Evolutionary conservation across 148 eudicot genomes (phyloP).

Genomic region (Heliamphora exappendiculata): DNA sequence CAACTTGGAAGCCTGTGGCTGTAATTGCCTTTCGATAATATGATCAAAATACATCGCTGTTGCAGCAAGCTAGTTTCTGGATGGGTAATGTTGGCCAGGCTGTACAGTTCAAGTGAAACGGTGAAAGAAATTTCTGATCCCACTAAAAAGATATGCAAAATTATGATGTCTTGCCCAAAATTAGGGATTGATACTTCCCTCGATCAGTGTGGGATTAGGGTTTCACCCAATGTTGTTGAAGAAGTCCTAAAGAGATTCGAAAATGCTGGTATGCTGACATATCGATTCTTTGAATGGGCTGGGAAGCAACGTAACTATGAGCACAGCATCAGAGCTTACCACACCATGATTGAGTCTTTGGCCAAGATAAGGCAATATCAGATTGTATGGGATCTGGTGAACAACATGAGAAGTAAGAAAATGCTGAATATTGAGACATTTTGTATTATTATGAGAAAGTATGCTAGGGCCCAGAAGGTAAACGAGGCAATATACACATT

Average conservation of each 20-base stretch:
- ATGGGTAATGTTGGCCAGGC: conserved; percentile 26
- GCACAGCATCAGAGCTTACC: conserved; percentile 74
- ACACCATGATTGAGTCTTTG: conserved; percentile 73
- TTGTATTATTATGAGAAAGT: conserved; percentile 87
- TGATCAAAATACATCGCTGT: conserved; percentile 25
- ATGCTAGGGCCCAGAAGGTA: conserved; percentile 84
- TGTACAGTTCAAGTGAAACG: conserved; percentile 42
- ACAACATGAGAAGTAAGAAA: conserved; percentile 55
- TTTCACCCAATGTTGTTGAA: conserved; percentile 63
- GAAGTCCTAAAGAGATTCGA: conserved; percentile 59
- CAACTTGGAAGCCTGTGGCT: neutral
- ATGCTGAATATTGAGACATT: conserved; percentile 81
- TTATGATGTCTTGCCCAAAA: conserved; percentile 71
- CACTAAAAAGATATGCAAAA: conserved; percentile 44
- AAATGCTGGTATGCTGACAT: conserved; percentile 86
- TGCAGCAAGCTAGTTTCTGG: conserved; percentile 17
- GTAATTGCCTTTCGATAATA: conserved; percentile 11
- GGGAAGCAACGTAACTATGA: conserved; percentile 62
- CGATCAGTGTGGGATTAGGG: conserved; percentile 71
- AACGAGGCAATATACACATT: conserved; percentile 87
- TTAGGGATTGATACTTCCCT: conserved; percentile 64
- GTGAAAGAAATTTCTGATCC: conserved; percentile 32
- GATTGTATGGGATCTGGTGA: conserved; percentile 88
- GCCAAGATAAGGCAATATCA: conserved; percentile 91
- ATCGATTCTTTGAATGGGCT: conserved; percentile 89